Base-by-base conservation (phyloP, 441 rosid genomes). In the Populus trichocarpa region DNA sequence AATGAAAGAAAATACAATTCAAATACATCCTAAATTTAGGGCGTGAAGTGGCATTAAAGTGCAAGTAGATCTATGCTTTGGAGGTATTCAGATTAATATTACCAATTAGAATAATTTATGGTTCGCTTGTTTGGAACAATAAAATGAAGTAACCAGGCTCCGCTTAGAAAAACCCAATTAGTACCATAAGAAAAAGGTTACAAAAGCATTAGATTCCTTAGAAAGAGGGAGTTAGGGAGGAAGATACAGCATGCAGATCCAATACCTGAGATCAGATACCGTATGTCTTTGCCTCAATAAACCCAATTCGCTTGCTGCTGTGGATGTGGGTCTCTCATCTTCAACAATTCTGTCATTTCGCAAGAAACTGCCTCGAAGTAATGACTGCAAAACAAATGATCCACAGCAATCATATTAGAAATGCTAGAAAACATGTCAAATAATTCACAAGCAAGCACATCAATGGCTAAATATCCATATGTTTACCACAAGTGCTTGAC, bases 261-360 rank as follows among this genome's bases (percentile, higher is more conserved):
- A 74, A 74, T 87, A 96, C 99, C 99, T 93, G 83, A 96, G 86
- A 85, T 90, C 95, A 81, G 99, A 89, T 65, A 93, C 99, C 30
- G 99, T 87, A 59, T 93, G 97, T 78, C 92, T 89, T 83, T 91
- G 92, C 88, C 97, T 90, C 86, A 93, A 78, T 76, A 93, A 88
- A 35, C 98, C 99, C 78, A 96, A 85, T 84, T 96, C 99, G 78
- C 89, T 85, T 77, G 93, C 98, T n/a, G 99, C 96, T n/a, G 83
- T 80, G 28, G 97, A 89, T 73, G 87, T 77, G 57, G 90, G 87
- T 82, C 92, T 89, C 79, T 84, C 88, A 80, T 81, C 86, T 81
- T 84, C 89, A 76, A 81, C 80, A 74, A 80, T 76, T 86, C 88
- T 86, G 77, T 84, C 89, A 91, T 89, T 91, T 75, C 95, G 93